Conservation (phyloP, 2,329 filamentous ascomycete genomes). For the Pseudogymnoascus sp. region DNA sequence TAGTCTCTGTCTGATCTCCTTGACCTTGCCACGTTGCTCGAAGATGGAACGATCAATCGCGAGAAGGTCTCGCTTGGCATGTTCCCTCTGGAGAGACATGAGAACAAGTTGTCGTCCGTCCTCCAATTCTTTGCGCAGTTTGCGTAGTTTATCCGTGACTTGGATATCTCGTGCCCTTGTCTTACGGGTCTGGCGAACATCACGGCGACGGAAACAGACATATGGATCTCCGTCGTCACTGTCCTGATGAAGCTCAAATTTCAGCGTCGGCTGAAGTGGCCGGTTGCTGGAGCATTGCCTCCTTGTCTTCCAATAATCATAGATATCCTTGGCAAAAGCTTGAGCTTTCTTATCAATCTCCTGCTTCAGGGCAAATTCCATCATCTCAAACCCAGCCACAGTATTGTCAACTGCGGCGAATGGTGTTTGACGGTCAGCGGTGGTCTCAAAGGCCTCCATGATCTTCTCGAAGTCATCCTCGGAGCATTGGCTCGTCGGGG, state of each 20-base stretch:
- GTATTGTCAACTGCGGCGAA: slow-evolving; percentile 87
- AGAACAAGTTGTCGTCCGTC: slow-evolving; percentile 74
- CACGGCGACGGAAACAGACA: slow-evolving; percentile 92
- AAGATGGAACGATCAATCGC: slow-evolving; percentile 70
- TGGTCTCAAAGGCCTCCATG: slow-evolving; percentile 92
- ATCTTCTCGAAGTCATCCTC: slow-evolving; percentile 91
- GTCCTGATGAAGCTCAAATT: slow-evolving; percentile 90
- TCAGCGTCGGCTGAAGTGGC: slow-evolving; percentile 68
- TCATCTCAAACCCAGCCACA: slow-evolving; percentile 67
- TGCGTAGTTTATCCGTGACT: slow-evolving; percentile 89
- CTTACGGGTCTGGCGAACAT: slow-evolving; percentile 89
- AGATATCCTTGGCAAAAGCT: slow-evolving; percentile 64
- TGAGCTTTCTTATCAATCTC: slow-evolving; percentile 40
- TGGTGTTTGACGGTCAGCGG: slow-evolving; percentile 72
- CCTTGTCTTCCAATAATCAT: slow-evolving; percentile 79
- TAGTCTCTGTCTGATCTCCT: slow-evolving; percentile 80
- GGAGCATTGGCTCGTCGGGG: slow-evolving; percentile 57
- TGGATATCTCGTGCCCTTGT: slow-evolving; percentile 90
- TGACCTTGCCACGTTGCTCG: slow-evolving; percentile 71
- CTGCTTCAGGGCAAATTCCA: slow-evolving; percentile 58
- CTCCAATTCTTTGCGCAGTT: slow-evolving; percentile 82
- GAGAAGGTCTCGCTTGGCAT: slow-evolving; percentile 69
- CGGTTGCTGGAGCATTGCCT: slow-evolving; percentile 61
- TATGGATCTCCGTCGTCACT: slow-evolving; percentile 95
- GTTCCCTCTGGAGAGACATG: slow-evolving; percentile 71